Evolutionary conservation across 202 grass and related monocot species (phyloP).

Genomic region (Musa balbisiana): DNA sequence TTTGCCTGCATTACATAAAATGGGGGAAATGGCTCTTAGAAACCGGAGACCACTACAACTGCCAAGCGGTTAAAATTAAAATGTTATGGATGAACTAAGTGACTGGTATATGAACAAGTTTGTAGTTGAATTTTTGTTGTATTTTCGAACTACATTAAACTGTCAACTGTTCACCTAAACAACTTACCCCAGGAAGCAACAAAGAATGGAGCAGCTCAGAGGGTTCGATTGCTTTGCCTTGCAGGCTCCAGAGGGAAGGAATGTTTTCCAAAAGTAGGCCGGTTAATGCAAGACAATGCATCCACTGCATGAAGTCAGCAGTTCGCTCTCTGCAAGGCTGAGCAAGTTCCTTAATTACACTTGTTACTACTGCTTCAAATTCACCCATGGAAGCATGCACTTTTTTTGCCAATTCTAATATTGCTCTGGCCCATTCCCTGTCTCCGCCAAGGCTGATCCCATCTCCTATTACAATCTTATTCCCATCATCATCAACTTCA

Average conservation of each 20-base stretch:
- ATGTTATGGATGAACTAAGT: neutral
- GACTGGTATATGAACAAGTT: neutral
- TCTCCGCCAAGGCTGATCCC: slow-evolving; percentile 84
- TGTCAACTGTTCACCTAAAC: neutral
- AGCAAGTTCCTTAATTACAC: slow-evolving; percentile 47
- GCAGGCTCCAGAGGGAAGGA: slow-evolving; percentile 39
- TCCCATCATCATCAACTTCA: slow-evolving; percentile 69
- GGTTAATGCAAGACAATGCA: slow-evolving; percentile 76
- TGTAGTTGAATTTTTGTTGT: neutral
- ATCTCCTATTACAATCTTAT: slow-evolving; percentile 76
- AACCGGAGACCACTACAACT: no score
- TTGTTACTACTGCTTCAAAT: slow-evolving; percentile 62
- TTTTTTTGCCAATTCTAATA: slow-evolving; percentile 66
- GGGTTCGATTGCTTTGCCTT: slow-evolving; percentile 51
- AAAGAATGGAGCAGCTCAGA: slow-evolving; percentile 70
- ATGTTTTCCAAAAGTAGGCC: slow-evolving; percentile 86
- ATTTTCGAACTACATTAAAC: no score
- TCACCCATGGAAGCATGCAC: slow-evolving; percentile 78
- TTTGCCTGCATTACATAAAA: slow-evolving; percentile 55
- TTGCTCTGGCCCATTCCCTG: slow-evolving; percentile 62
- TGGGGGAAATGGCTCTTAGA: neutral
- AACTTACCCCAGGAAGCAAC: slow-evolving; percentile 84
- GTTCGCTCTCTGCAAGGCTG: slow-evolving; percentile 83
- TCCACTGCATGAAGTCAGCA: slow-evolving; percentile 75
- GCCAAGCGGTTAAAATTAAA: neutral